These are phyloP conservation scores for Prunus armeniaca DNA, from an alignment of 306 rosid genomes.

Conservation along the genomic window DNA sequence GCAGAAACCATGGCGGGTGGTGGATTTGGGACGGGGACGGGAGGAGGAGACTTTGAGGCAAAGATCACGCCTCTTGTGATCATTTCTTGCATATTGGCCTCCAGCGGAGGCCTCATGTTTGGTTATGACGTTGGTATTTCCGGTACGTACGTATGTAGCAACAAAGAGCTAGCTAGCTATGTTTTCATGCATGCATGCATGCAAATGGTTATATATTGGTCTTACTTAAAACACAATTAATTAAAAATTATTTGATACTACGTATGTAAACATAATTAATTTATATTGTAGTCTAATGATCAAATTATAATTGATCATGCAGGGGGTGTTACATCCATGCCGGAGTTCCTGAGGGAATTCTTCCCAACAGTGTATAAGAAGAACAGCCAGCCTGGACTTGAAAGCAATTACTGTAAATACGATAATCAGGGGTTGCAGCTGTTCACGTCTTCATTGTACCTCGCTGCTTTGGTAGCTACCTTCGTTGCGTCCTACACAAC, in stretches of 20 bases:
- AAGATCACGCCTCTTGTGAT: constrained; percentile 16
- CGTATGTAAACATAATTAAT: not conserved
- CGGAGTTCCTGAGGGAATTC: constrained; percentile 41
- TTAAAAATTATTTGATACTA: not conserved
- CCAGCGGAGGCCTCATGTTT: constrained; percentile 9
- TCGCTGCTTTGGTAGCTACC: constrained; percentile 49
- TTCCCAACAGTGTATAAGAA: constrained; percentile 41
- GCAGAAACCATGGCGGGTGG: constrained; percentile 9
- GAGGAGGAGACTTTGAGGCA: constrained; percentile 3
- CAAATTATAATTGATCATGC: not conserved
- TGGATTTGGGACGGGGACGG: not conserved
- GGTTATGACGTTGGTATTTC: constrained; percentile 12
- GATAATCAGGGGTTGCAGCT: constrained; percentile 49
- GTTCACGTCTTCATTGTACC: constrained; percentile 58
- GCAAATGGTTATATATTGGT: not conserved
- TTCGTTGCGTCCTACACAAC: constrained; percentile 55
- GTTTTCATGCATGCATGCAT: not conserved
- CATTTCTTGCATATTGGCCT: constrained; percentile 10
- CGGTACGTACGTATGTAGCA: not conserved
- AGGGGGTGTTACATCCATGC: constrained; percentile 70
- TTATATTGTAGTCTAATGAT: too few species aligned
- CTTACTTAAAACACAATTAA: not conserved
- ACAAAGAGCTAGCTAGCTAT: too few species aligned
- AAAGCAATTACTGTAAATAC: constrained; percentile 63
- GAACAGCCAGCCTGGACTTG: constrained; percentile 16